These are phyloP conservation scores for Pseudozyma pruni DNA, from an alignment of 1,284 basidiomycete species.

Conservation along the genomic window DNA sequence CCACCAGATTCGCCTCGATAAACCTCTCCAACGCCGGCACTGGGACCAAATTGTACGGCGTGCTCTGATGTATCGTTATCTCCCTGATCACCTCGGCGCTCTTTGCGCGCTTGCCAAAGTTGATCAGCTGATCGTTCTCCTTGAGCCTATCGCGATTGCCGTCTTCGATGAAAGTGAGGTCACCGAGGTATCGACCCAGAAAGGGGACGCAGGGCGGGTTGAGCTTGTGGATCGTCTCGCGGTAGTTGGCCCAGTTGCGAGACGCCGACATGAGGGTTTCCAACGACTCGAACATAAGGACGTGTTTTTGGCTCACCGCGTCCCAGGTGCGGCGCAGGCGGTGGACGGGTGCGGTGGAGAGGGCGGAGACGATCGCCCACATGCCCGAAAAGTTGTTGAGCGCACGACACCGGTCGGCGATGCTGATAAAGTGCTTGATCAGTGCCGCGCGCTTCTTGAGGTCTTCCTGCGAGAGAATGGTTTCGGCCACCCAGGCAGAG, in stretches of 20 bases:
- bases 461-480: constrained; percentile 85
- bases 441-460: constrained; percentile 81
- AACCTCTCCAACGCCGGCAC: constrained; percentile 79
- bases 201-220: constrained; percentile 97
- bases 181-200: constrained; percentile 95
- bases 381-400: constrained; percentile 95
- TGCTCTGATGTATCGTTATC: constrained; percentile 93
- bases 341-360: constrained; percentile 93
- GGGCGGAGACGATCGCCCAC: constrained; percentile 92
- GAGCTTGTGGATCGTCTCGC: constrained; percentile 83
- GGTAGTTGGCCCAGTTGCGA: constrained; percentile 93
- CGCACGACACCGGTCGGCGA: constrained; percentile 89
- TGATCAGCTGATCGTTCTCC: constrained; percentile 77
- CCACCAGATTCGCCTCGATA: constrained; percentile 78
- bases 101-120: constrained; percentile 94
- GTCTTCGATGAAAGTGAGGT: constrained; percentile 96
- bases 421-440: constrained; percentile 90
- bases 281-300: constrained; percentile 73
- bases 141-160: constrained; percentile 88
- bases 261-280: constrained; percentile 86
- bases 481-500: constrained; percentile 94
- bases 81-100: constrained; percentile 94
- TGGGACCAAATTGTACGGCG: constrained; percentile 79
- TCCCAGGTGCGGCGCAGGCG: constrained; percentile 96
- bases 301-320: constrained; percentile 76